Evolutionary conservation across 1,284 basidiomycete genomes (phyloP), one percentile per base, ranked within the genome.

Genomic region (Laetiporus sulphureus): DNA sequence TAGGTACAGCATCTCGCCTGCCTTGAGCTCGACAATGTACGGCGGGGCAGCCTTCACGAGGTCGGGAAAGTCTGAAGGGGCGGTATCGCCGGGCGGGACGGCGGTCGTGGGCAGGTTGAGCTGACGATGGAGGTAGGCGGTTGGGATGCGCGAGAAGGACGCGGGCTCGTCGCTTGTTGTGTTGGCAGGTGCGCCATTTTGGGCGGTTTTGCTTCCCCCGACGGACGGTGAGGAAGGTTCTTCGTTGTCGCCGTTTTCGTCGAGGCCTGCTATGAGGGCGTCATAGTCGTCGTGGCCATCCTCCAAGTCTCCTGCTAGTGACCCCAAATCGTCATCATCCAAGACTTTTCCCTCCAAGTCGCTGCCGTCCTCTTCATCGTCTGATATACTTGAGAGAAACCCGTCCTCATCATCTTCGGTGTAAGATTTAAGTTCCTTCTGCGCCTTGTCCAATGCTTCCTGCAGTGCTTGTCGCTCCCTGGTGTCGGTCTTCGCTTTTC

Each of bases 1-100:
- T 12, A 62, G 54, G 27, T 61, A 62, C 15, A 62, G 51, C 57
- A 60, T 61, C 44, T 62, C 57, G 11, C 58, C 59, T 10, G 59
- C 59, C 19, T 51, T 47, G 13, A 61, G 57, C 42, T 61, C 57
- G 33, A 60, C 55, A 32, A 62, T 55, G 49, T 55, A 57, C 13
- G 60, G 60, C 20, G 47, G 38, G 20, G 47, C 45, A n/a, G 54
- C 45, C 31, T 60, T 57, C 12, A 41, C 36, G 18, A 61, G 52
- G 16, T 49, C 45, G 10, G 56, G 44, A 35, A 59, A 57, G 20
- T 44, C 46, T 8, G 40, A 42, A 1, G 47, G 35, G 6, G 53
- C 38, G 34, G 44, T 34, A 16, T 40, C 36, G 1, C 44, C 15
- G 3, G 56, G 57, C 0, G 51, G 36, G 13, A 49, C 42, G 21